Evolutionary conservation across 495 filamentous ascomycete genomes (phyloP), one percentile per base, ranked within the genome.

Genomic region (Aspergillus funiculosus): DNA sequence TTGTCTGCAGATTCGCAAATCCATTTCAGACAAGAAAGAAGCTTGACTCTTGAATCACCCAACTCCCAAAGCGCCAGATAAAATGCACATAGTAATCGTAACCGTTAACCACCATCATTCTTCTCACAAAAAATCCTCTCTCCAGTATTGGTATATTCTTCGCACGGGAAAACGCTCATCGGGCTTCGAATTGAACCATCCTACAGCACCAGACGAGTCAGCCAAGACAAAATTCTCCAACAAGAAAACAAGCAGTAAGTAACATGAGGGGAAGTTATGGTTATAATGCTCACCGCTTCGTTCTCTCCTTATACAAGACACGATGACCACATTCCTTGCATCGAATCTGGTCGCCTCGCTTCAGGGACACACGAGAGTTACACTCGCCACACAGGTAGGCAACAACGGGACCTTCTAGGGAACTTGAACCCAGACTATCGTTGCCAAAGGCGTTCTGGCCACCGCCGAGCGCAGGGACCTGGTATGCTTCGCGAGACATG

Each of bases 131-230:
- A n/a, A n/a, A n/a, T n/a, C n/a, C n/a, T n/a, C n/a, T n/a, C n/a
- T n/a, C n/a, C n/a, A n/a, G n/a, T n/a, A n/a, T 13, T 19, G 4
- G 4, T 20, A 3, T 6, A 34, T 34, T 18, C n/a, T 17, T 34
- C 31, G 15, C 31, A 36, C 3, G n/a, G n/a, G n/a, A n/a, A n/a
- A n/a, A n/a, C 28, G 2, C 53, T 68, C 54, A 96, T 56, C 91
- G 81, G 38, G 94, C 94, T 70, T 98, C 90, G 58, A 98, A 98
- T 67, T 98, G 92, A 25, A 98, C 90, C 90, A 98, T 97, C 48
- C 81, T 80, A 76, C 75, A 46, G 25, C 32, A 31, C 15, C 9
- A 8, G 18, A 47, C n/a, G n/a, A 31, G 10, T 52, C 49, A 52
- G 48, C 28, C 1, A 26, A 17, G 18, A 46, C 20, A 29, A 13